Conservation (phyloP, 352 stramenopile species). For the Achlya hypogyna region DNA sequence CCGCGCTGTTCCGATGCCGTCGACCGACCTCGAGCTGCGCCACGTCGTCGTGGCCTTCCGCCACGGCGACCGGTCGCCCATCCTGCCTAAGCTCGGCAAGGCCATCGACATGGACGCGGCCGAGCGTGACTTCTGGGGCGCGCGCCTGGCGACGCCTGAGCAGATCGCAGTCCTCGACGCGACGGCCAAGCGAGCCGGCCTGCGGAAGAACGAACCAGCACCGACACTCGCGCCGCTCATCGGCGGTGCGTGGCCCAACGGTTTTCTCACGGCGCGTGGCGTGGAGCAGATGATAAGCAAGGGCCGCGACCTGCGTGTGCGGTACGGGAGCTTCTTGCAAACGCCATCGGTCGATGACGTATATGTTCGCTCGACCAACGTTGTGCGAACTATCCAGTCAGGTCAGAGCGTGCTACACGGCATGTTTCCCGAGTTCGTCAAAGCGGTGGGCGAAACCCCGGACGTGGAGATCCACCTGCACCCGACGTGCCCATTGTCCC, state of each 20-base stretch:
- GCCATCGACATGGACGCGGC: slow-evolving; percentile 42
- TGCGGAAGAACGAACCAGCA: slow-evolving; percentile 33
- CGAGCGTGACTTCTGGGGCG: slow-evolving; percentile 54
- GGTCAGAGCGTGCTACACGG: slow-evolving; percentile 63
- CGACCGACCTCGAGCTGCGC: slow-evolving; percentile 35
- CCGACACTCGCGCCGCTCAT: slow-evolving; percentile 29
- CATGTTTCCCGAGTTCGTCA: slow-evolving; percentile 41
- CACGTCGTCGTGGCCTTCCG: slow-evolving; percentile 77
- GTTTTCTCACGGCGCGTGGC: slow-evolving; percentile 49
- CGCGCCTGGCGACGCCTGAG: slow-evolving; percentile 40
- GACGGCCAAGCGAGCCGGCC: slow-evolving; percentile 41
- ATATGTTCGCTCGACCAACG: slow-evolving; percentile 70
- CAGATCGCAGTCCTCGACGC: slow-evolving; percentile 38
- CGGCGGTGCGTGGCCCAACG: slow-evolving; percentile 33
- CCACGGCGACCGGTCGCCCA: slow-evolving; percentile 67
- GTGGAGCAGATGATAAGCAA: slow-evolving; percentile 63
- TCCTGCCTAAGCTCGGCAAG: slow-evolving; percentile 46
- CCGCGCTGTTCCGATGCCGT: background rate
- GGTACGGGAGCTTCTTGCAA: slow-evolving; percentile 39
- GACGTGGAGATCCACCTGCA: slow-evolving; percentile 9
- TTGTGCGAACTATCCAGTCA: slow-evolving; percentile 65
- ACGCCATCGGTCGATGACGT: slow-evolving; percentile 34
- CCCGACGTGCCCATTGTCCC: slow-evolving; percentile 12
- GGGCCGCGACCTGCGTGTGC: slow-evolving; percentile 34
- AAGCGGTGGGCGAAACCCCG: background rate